Base-by-base conservation (phyloP, 805 yeast genomes). In the Candida mattraensis region DNA sequence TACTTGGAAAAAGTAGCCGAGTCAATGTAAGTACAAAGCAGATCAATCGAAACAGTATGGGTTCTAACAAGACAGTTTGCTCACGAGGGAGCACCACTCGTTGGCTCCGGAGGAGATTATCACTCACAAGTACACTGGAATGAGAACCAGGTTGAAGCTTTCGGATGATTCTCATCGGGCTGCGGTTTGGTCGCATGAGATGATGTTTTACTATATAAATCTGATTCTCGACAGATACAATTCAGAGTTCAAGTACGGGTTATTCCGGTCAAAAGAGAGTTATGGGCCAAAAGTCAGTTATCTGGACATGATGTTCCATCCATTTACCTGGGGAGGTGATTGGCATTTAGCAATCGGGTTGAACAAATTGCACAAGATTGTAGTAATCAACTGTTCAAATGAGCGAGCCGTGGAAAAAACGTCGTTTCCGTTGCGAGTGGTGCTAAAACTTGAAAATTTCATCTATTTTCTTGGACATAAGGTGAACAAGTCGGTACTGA, bases 301-400 rank as follows among this genome's bases (percentile, higher is more conserved):
- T 8, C 33, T 44, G 11, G 53, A 49, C n/a, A 26, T 58, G 15
- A 37, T 51, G 7, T 49, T 61, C 28, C 60, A 55, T 31, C 66
- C 66, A 3, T 58, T 61, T 23, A 34, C 30, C 13, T 58, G 58
- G 57, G 45, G 45, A 9, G 48, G 49, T 17, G 50, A 56, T 24
- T 61, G 65, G 65, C 63, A 61, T 40, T 36, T 61, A 13, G 64
- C 62, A 1, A 39, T 61, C 15, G 62, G 56, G 14, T 53, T 61
- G 28, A 45, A 44, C 22, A 33, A 45, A 7, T 35, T 37, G 19
- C 44, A 47, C 18, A 55, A 51, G 30, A 40, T 60, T 10, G 47
- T 60, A 3, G 33, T 60, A 12, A 31, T 60, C 6, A 41, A 60
- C 37, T 60, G 65, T 35, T 51, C 59, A 2, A 21, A 23, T 8